These are phyloP conservation scores for Grosmannia penicillata DNA, from an alignment of 2,329 filamentous ascomycete genomes.

Conservation along the genomic window DNA sequence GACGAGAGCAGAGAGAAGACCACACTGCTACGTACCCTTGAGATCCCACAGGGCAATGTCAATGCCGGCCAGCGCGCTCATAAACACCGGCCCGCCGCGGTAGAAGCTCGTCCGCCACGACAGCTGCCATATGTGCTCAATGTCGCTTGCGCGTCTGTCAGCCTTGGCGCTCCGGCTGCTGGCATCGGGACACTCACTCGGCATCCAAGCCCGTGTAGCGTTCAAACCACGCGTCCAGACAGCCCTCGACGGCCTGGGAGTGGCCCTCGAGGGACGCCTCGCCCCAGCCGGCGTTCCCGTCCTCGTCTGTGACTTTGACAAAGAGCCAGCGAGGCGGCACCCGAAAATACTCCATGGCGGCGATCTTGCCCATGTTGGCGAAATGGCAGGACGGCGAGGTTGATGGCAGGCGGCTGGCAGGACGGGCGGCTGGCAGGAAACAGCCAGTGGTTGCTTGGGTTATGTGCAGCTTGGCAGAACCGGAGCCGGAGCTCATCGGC, in stretches of 20 bases:
- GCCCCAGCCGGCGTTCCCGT: constrained; percentile 46
- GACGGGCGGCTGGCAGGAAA: too few relatives aligned
- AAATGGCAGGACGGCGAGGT: too few relatives aligned
- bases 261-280: constrained; percentile 54
- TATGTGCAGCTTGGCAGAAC: too few relatives aligned
- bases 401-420: too few relatives aligned
- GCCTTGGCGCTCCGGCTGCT: background rate
- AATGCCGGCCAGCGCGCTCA: constrained; percentile 56
- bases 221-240: constrained; percentile 43
- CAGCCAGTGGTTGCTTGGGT: too few relatives aligned
- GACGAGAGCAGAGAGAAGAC: too few relatives aligned
- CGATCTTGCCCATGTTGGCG: constrained; percentile 25
- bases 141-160: constrained; percentile 38
- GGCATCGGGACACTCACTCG: constrained; percentile 27
- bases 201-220: constrained; percentile 46
- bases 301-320: constrained; percentile 49
- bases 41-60: constrained; percentile 60
- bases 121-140: constrained; percentile 57
- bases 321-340: constrained; percentile 55
- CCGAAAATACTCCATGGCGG: constrained; percentile 49
- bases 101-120: constrained; percentile 53
- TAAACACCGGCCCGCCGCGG: constrained; percentile 54
- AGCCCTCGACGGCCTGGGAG: constrained; percentile 49
- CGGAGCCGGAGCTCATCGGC: too few relatives aligned
- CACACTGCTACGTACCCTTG: too few relatives aligned